Percentiles rank a stretch among this genome's conserved stretches.
Evolutionary conservation across 768 basidiomycete species (phyloP).

Genomic region (Tylopilus rubrobrunneus): DNA sequence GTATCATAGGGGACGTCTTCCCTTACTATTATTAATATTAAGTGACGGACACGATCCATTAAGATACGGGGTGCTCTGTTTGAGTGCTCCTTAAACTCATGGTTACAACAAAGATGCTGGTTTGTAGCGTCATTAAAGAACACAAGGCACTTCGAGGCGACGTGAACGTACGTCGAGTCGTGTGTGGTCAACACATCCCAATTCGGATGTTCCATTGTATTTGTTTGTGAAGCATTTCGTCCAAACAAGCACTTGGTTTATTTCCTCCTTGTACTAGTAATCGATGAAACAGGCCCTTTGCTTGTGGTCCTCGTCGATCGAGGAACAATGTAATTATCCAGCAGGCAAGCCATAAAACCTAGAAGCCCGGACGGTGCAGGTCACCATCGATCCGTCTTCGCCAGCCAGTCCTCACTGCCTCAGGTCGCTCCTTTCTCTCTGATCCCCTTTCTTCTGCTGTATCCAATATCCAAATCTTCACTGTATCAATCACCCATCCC

Average conservation of each 20-base stretch:
- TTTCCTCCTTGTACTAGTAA: slow-evolving; percentile 2
- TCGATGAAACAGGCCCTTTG: slow-evolving; percentile 6
- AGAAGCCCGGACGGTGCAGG: neutral
- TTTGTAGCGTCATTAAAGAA: too few species aligned
- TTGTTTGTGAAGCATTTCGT: neutral
- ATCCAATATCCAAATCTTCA: slow-evolving; percentile 10
- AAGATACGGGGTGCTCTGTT: too few species aligned
- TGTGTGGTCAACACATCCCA: neutral
- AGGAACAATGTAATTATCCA: slow-evolving; percentile 17
- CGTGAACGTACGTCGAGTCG: too few species aligned
- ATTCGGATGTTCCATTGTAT: slow-evolving; percentile 6
- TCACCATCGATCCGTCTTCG: neutral
- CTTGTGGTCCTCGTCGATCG: slow-evolving; percentile 12
- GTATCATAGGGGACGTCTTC: too few species aligned
- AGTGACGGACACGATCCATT: too few species aligned
- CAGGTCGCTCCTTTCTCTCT: slow-evolving; percentile 4
- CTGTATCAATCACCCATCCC: slow-evolving; percentile 15
- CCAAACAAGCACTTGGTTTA: neutral
- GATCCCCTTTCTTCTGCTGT: slow-evolving; percentile 9
- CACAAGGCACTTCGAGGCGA: too few species aligned
- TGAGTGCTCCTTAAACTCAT: too few species aligned
- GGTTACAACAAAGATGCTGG: too few species aligned
- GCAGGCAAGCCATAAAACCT: slow-evolving; percentile 20
- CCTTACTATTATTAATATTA: too few species aligned
- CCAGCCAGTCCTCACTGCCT: neutral